Evolutionary conservation across 1,139 yeast species (phyloP), one percentile per base, ranked within the genome.

Genomic region (Saccharomyces hybrid): DNA sequence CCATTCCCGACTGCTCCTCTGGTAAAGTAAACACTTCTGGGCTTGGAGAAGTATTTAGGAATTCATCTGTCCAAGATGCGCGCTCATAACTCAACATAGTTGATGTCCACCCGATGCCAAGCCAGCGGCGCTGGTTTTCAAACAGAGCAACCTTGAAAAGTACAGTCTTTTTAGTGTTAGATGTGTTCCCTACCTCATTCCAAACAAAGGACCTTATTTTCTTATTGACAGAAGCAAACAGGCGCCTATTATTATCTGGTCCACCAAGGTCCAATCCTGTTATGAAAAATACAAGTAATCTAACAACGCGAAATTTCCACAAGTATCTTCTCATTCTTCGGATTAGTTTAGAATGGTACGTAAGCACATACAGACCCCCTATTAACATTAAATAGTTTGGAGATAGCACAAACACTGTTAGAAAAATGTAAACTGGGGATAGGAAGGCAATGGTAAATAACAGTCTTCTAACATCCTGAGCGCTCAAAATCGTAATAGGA

Each of bases 101-200:
- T 7, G 95, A 78, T 0, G 99, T 91, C 99, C 99, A 93, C 11
- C 99, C 99, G 64, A 93, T 88, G 9, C 98, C 99, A 49, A 93
- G 77, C 99, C 99, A 93, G 64, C 95, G 83, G 66, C 99, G 82
- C 73, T 93, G 99, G 70, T 93, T 93, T 70, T 93, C 99, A 71
- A 84, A 90, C n/a, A 93, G 77, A 2, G 89, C 97, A 70, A 88
- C 93, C 5, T 97, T 89, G 69, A 91, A 93, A 58, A 91, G 75
- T 16, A 88, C 91, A 2, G 95, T 88, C 59, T 82, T 82, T 26
- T 16, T 51, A 13, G 54, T 71, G 69, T 49, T 59, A 53, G 49
- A 62, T 64, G 23, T 50, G 23, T 27, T 32, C 16, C 26, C 44
- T 48, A 29, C 31, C 31, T 19, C 50, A 14, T 48, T 38, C 9